phyloP scores from a whole-genome alignment of 148 eudicot species.

The Spergularia marina region DNA sequence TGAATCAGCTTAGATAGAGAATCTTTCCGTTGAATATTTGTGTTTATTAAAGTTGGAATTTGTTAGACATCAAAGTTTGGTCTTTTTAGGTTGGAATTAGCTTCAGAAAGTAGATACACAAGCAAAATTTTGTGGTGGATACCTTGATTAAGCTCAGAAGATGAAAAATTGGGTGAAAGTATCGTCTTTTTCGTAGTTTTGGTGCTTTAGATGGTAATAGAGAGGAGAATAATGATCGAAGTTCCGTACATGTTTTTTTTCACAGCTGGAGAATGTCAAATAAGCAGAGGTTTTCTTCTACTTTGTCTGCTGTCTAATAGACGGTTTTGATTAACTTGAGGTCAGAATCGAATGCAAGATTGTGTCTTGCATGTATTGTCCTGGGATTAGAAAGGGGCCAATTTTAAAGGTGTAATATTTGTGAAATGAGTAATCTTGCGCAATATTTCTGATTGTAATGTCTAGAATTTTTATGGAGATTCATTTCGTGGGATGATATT shows the following conservation, averaged over 20 bases:
- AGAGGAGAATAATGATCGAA: neutral
- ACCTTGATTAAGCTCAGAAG: slow-evolving; percentile 6
- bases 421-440: neutral
- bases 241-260: neutral
- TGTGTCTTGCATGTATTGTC: neutral
- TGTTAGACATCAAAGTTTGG: too few relatives aligned
- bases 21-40: too few relatives aligned
- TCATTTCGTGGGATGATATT: neutral
- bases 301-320: too few relatives aligned
- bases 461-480: neutral
- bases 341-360: neutral
- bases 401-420: neutral
- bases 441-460: neutral
- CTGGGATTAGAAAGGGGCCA: neutral
- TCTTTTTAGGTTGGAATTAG: slow-evolving; percentile 1
- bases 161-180: neutral
- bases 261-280: neutral
- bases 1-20: neutral
- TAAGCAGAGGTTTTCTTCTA: too few relatives aligned
- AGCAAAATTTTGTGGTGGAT: neutral
- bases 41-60: too few relatives aligned
- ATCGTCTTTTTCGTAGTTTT: neutral
- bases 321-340: neutral
- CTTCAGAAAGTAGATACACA: neutral
- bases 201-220: neutral